Evolutionary conservation across 163 green algal species (phyloP), one percentile per base, ranked within the genome.

Genomic region (Scenedesmus sp.): DNA sequence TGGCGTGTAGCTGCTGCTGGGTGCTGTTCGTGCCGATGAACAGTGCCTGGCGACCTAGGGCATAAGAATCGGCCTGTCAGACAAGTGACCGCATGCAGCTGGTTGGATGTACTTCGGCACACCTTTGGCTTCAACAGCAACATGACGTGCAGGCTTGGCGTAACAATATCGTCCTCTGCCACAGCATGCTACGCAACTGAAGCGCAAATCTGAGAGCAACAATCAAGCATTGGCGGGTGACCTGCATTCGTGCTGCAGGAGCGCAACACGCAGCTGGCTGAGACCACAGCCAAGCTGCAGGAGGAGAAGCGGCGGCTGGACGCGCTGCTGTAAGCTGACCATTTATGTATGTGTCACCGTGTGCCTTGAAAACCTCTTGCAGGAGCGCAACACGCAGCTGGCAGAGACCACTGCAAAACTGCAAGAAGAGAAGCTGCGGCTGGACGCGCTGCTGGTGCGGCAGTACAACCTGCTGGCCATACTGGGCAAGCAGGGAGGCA

Each of bases 401-500:
- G 91, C 66, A 6, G 83, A 89, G 18, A 94, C 91, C 9, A 94
- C 91, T 5, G n/a, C 18, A 0, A 85, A 92, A 73, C 84, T 94
- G 8, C 85, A 92, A 52, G 87, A 94, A 60, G 91, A 94, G 76
- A 94, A 94, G 87, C 87, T 94, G 59, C 82, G 91, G 5, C 87
- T 94, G 56, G 91, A 94, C 73, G 91, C 91, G 7, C 76, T 94
- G 82, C 74, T 94, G 82, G 91, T 94, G 57, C 56, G 91, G 57
- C 91, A 94, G 83, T 94, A 94, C 91, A 94, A 94, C 88, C 74
- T 94, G 82, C 57, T 94, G 34, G 70, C 26, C 13, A 86, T 94
- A 56, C 88, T 94, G 34, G 91, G 90, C 18, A 62, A 77, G 6
- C 74, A 70, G 13, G 56, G 81, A 9, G 84, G 73, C 85, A 86